These are phyloP conservation scores for Amoeboaphelidium protococcarum DNA, from an alignment of 371 early-diverging fungal genomes.

Conservation along the genomic window DNA sequence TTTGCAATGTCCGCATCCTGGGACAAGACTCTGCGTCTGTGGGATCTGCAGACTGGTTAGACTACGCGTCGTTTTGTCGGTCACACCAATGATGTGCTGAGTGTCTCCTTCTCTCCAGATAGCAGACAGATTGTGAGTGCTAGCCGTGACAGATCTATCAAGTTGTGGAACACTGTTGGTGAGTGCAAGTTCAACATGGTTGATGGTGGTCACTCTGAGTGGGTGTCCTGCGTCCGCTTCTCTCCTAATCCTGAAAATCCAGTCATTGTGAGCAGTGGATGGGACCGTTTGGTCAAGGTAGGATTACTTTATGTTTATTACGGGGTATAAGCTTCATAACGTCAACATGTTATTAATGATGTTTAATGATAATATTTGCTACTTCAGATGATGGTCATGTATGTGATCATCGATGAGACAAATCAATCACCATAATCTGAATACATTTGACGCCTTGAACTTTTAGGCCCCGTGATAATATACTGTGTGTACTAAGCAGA, in stretches of 20 bases:
- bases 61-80: constrained; percentile 89
- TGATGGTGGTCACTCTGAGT: constrained; percentile 83
- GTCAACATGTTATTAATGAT: no score
- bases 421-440: neutral
- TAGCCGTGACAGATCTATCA: constrained; percentile 93
- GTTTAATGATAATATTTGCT: neutral
- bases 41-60: constrained; percentile 78
- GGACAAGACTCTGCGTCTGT: constrained; percentile 93
- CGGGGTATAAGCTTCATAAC: neutral
- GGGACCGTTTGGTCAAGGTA: constrained; percentile 98
- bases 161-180: constrained; percentile 97
- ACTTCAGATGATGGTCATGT: neutral
- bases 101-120: constrained; percentile 94
- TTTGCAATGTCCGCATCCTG: constrained; percentile 90
- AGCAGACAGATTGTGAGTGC: constrained; percentile 95
- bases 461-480: no score
- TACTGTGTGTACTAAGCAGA: no score
- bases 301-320: neutral
- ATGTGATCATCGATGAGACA: neutral
- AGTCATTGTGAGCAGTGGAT: constrained; percentile 86
- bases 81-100: constrained; percentile 87
- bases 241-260: constrained; percentile 93
- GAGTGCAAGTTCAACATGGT: constrained; percentile 92
- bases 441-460: no score
- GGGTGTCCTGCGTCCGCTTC: constrained; percentile 96